Conservation (phyloP, 2,329 filamentous ascomycete genomes). For the Ophiostoma ips region DNA sequence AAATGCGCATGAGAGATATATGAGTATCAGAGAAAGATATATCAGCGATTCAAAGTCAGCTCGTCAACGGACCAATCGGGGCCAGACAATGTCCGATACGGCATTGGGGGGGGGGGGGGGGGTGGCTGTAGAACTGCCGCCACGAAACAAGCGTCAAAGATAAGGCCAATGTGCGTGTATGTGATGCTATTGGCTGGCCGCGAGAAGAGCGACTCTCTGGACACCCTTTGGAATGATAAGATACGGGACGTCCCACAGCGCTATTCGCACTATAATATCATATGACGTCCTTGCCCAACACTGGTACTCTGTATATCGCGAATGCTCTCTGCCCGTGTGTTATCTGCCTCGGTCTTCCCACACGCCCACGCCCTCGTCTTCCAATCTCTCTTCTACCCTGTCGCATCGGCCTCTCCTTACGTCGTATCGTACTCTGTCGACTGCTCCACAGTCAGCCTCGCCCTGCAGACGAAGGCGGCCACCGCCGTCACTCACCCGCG, state of each 20-base stretch:
- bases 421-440: background rate
- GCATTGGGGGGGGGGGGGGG: no score
- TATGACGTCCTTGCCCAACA: background rate
- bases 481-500: slow-evolving; percentile 2
- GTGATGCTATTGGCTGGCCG: background rate
- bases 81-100: background rate
- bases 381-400: background rate
- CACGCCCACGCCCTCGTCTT: background rate
- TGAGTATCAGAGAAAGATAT: no score
- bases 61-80: background rate
- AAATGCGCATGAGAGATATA: no score
- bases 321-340: no score
- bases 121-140: background rate
- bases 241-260: background rate
- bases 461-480: background rate
- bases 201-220: background rate
- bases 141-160: background rate
- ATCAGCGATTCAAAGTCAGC: background rate
- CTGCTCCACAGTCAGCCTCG: slow-evolving; percentile 1
- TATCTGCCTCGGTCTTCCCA: no score
- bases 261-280: background rate
- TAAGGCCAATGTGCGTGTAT: background rate
- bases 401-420: background rate
- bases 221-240: background rate
- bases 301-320: background rate